Conservation (phyloP, 1,284 basidiomycete species). For the Ustilago nuda region DNA sequence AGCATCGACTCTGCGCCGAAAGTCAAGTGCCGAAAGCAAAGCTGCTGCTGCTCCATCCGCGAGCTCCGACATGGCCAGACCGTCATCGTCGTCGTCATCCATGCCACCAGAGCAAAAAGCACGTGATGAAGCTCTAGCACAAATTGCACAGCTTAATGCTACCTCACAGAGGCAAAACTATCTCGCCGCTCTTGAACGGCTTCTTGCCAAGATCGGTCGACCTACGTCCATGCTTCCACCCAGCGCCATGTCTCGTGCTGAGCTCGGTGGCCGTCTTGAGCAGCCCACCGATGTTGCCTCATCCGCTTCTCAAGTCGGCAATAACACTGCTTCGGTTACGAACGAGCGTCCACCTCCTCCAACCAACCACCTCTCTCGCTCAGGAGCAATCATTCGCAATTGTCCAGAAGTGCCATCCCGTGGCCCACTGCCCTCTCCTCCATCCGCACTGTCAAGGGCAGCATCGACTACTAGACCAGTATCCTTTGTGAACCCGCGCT, state of each 20-base stretch:
- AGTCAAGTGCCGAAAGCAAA: slow-evolving; percentile 4
- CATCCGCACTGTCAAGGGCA: slow-evolving; percentile 19
- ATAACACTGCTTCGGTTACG: neutral
- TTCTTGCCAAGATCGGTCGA: slow-evolving; percentile 39
- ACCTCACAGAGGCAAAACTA: slow-evolving; percentile 37
- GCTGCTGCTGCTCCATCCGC: neutral
- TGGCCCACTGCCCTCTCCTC: slow-evolving; percentile 9
- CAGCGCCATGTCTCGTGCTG: slow-evolving; percentile 19
- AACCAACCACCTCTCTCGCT: slow-evolving; percentile 28
- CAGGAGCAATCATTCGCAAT: slow-evolving; percentile 33
- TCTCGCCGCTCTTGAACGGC: slow-evolving; percentile 48
- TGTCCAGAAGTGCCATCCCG: neutral
- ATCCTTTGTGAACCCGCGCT: slow-evolving; percentile 54
- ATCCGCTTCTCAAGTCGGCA: neutral
- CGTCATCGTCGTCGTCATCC: slow-evolving; percentile 1
- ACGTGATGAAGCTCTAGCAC: slow-evolving; percentile 41
- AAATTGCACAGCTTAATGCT: slow-evolving; percentile 48
- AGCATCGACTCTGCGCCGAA: slow-evolving; percentile 1
- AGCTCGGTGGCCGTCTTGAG: slow-evolving; percentile 22
- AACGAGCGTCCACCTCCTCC: neutral
- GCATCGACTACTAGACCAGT: slow-evolving; percentile 35
- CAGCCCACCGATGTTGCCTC: neutral
- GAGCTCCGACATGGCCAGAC: neutral
- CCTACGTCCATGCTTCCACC: slow-evolving; percentile 31
- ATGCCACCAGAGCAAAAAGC: slow-evolving; percentile 37